Evolutionary conservation across 2,329 filamentous ascomycete species (phyloP).

Genomic region (Pleomassaria siparia): DNA sequence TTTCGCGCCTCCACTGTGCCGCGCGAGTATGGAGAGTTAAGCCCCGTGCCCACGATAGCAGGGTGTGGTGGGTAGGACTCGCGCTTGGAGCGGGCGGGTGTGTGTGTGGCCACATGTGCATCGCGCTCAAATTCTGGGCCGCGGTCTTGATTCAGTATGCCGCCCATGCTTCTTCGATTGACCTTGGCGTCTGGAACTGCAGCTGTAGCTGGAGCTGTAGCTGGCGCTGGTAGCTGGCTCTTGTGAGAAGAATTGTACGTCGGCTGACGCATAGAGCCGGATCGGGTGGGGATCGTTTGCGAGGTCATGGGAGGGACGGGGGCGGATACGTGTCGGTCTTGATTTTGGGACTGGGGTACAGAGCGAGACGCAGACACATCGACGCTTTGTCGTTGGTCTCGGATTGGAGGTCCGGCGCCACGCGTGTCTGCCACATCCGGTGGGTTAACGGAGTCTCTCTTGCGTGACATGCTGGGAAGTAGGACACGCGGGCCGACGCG

Average conservation of each 20-base stretch:
- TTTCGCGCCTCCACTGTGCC: conserved; percentile 32
- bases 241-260: conserved; percentile 39
- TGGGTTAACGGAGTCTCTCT: conserved; percentile 22
- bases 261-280: conserved; percentile 26
- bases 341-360: conserved; percentile 6
- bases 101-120: conserved; percentile 31
- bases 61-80: conserved; percentile 40
- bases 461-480: conserved; percentile 32
- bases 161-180: conserved; percentile 33
- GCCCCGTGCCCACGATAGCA: conserved; percentile 39
- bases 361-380: background rate
- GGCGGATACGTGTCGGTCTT: conserved; percentile 32
- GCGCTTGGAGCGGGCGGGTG: conserved; percentile 22
- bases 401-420: background rate
- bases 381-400: background rate
- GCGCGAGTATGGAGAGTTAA: conserved; percentile 33
- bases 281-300: conserved; percentile 15
- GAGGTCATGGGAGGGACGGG: conserved; percentile 13
- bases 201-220: conserved; percentile 13
- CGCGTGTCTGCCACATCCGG: background rate
- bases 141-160: conserved; percentile 35
- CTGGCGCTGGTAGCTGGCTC: conserved; percentile 27
- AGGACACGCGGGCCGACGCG: conserved; percentile 37
- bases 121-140: conserved; percentile 31
- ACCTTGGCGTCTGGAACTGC: conserved; percentile 21